Conservation (phyloP, 495 filamentous ascomycete species). For the Podospora pseudoanserina region DNA sequence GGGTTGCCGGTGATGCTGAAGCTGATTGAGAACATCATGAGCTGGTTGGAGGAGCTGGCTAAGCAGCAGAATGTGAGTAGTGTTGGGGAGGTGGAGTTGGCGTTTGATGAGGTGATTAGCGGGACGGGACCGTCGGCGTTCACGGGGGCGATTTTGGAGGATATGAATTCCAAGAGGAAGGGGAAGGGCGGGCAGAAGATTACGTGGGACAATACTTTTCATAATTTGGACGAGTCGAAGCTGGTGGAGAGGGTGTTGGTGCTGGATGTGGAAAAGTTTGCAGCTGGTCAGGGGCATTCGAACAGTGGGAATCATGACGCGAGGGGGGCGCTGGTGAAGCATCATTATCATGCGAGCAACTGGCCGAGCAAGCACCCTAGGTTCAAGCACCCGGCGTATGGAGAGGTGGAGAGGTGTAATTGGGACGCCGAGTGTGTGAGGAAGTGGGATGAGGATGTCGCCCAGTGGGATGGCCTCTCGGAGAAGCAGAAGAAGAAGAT, state of each 20-base stretch:
- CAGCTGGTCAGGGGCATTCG: constrained; percentile 60
- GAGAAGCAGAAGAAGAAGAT: constrained; percentile 44
- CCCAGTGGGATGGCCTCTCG: constrained; percentile 41
- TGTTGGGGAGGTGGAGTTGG: constrained; percentile 51
- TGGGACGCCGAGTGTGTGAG: constrained; percentile 55
- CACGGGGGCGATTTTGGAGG: constrained; percentile 52
- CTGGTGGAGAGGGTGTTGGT: constrained; percentile 53
- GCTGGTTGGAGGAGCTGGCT: constrained; percentile 51
- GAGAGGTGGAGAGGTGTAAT: constrained; percentile 59
- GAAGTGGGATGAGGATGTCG: constrained; percentile 52
- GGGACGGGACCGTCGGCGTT: constrained; percentile 64
- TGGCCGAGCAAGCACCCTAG: constrained; percentile 57
- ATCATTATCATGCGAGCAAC: constrained; percentile 59
- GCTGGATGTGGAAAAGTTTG: constrained; percentile 59
- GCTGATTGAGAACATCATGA: constrained; percentile 55
- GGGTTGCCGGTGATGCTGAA: constrained; percentile 55
- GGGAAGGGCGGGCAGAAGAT: constrained; percentile 21
- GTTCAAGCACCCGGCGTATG: constrained; percentile 55
- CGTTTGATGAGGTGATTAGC: constrained; percentile 61
- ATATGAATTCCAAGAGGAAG: constrained; percentile 27
- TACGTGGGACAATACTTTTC: constrained; percentile 51
- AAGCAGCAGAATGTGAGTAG: constrained; percentile 42
- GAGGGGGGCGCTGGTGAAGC: constrained; percentile 53
- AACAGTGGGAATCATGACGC: constrained; percentile 58
- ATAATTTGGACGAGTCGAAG: constrained; percentile 53